Conservation (phyloP, 2,329 filamentous ascomycete genomes). For the Colletotrichum sp. region DNA sequence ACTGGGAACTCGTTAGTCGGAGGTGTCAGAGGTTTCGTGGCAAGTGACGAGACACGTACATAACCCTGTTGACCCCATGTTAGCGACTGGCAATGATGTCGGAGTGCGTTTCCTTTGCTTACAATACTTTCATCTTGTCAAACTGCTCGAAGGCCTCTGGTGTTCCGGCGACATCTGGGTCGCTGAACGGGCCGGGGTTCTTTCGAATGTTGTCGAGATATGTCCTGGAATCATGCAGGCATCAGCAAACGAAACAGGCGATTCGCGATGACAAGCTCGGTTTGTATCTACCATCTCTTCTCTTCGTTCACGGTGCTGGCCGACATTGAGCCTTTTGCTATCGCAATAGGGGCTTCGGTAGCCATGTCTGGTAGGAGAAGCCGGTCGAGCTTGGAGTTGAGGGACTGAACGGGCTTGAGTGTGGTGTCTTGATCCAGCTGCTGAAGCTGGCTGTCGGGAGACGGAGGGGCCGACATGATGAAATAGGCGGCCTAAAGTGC, state of each 20-base stretch:
- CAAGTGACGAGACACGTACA: constrained; percentile 41
- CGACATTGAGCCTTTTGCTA: background rate
- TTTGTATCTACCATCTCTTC: constrained; percentile 14
- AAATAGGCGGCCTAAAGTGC: background rate
- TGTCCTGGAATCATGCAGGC: constrained; percentile 59
- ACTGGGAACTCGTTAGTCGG: constrained; percentile 50
- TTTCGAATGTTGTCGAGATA: constrained; percentile 83
- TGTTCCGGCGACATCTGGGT: constrained; percentile 57
- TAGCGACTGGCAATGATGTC: constrained; percentile 4
- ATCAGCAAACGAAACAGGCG: background rate
- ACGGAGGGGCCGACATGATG: constrained; percentile 6
- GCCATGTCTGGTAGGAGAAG: background rate
- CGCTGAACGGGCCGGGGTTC: constrained; percentile 80
- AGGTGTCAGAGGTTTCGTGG: constrained; percentile 14
- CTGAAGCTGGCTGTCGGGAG: background rate
- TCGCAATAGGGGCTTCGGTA: background rate
- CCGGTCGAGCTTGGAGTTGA: background rate
- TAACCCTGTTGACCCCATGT: constrained; percentile 47
- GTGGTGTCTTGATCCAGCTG: background rate
- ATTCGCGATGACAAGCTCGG: background rate
- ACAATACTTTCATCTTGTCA: constrained; percentile 78
- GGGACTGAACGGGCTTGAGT: background rate
- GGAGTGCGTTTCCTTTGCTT: constrained; percentile 34
- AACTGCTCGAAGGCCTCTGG: constrained; percentile 61
- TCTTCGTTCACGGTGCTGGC: background rate